These are phyloP conservation scores for Erigeron philadelphicus DNA, from an alignment of 140 eudicot genomes.

Conservation along the genomic window DNA sequence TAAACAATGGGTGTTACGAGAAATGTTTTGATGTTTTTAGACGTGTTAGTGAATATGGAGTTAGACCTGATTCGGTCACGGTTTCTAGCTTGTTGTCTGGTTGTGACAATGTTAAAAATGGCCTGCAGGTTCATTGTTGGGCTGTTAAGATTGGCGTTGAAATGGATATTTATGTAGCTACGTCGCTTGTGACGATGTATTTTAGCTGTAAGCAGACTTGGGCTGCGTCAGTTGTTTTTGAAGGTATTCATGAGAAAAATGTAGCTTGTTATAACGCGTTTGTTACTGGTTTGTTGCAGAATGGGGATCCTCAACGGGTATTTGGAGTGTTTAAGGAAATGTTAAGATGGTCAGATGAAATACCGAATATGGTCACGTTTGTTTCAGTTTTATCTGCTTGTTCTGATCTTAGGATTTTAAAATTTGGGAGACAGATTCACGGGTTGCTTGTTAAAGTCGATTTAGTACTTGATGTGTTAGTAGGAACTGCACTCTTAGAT, in stretches of 20 bases:
- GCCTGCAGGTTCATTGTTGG: constrained; percentile 64
- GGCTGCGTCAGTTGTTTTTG: constrained; percentile 44
- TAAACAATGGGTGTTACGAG: constrained; percentile 32
- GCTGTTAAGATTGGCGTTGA: constrained; percentile 71
- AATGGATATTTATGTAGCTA: constrained; percentile 52
- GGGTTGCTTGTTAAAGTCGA: constrained; percentile 40
- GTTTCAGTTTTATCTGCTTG: constrained; percentile 62
- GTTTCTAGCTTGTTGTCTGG: constrained; percentile 55
- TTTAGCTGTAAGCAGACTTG: constrained; percentile 28
- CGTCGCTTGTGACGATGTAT: constrained; percentile 68
- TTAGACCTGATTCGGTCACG: constrained; percentile 55
- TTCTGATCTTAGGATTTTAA: constrained; percentile 33
- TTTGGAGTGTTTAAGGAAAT: constrained; percentile 21
- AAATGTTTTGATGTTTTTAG: constrained; percentile 45
- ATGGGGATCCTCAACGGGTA: constrained; percentile 34
- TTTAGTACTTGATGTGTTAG: constrained; percentile 34
- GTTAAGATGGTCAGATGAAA: constrained; percentile 23
- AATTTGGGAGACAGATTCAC: constrained; percentile 61
- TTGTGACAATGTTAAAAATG: constrained; percentile 39
- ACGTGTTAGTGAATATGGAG: constrained; percentile 24
- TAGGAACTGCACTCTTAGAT: constrained; percentile 67
- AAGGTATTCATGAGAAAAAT: constrained; percentile 24
- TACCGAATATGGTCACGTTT: constrained; percentile 49
- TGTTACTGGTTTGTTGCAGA: constrained; percentile 59
- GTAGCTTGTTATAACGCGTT: constrained; percentile 68